Evolutionary conservation across 805 yeast genomes (phyloP), one percentile per base, ranked within the genome.

Genomic region (Zygosaccharomyces gambellarensis): DNA sequence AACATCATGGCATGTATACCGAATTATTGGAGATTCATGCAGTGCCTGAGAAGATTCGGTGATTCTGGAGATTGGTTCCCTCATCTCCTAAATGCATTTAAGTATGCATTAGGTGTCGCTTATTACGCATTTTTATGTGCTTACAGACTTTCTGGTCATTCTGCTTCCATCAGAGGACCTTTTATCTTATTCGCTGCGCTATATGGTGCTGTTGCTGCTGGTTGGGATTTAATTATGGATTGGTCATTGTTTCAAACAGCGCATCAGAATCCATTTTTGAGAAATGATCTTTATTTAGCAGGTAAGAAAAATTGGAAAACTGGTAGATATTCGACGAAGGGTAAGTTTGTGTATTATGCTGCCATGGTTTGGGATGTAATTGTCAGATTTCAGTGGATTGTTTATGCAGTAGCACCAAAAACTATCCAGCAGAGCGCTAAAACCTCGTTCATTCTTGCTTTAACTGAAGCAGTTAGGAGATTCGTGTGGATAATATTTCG

Each of bases 61-160:
- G 99, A 94, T 63, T 85, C 97, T 0, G 92, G 95, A 2, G 97
- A 90, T 61, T 85, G 90, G 87, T 94, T 94, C 63, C 99, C 99
- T 0, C 99, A 94, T 74, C 69, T 92, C 50, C 92, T 96, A 4
- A 94, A 94, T 60, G 88, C 88, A 75, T 60, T 74, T 30, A 94
- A 94, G 67, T 94, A 92, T 64, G 60, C 77, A 0, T 69, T 84
- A 32, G 78, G 90, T 2, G 76, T 86, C 2, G 59, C 79, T 21
- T 89, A 87, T 66, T 83, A 87, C 66, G 79, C 82, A 59, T 71
- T 83, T 6, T 73, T 94, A 58, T 86, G 96, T 69, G 69, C 85
- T 19, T 90, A 88, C 65, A 79, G 98, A 54, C 39, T 61, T n/a
- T 62, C 70, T 0, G 65, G 71, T 9, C 55, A 65, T 22, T 25